phyloP scores from a whole-genome alignment of 805 yeast species.

The Hanseniaspora taiwanica region DNA sequence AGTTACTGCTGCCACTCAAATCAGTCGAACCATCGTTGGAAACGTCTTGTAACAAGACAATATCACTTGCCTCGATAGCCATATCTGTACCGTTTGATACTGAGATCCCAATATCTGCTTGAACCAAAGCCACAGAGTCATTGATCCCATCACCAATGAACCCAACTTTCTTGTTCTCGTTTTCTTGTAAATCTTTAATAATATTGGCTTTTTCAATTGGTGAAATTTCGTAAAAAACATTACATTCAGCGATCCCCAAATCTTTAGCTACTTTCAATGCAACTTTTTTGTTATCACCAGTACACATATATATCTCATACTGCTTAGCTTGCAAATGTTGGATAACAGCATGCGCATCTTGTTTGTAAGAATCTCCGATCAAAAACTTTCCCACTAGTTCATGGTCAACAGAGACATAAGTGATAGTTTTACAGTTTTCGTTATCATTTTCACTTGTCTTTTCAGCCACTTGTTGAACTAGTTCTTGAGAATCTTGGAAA shows the following conservation, averaged over 20 bases:
- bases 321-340: constrained; percentile 37
- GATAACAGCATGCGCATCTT: constrained; percentile 51
- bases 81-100: constrained; percentile 89
- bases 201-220: constrained; percentile 68
- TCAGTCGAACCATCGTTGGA: constrained; percentile 8
- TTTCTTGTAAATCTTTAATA: constrained; percentile 40
- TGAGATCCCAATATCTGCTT: constrained; percentile 83
- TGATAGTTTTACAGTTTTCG: constrained; percentile 23
- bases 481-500: constrained; percentile 4
- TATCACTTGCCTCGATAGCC: constrained; percentile 93
- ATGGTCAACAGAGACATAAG: constrained; percentile 47
- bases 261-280: constrained; percentile 52
- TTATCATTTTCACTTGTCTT: constrained; percentile 7
- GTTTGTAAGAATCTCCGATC: constrained; percentile 53
- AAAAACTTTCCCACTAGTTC: constrained; percentile 51
- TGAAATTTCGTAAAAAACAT: constrained; percentile 61
- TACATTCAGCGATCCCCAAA: constrained; percentile 50
- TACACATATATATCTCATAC: constrained; percentile 66
- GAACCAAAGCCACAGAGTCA: constrained; percentile 91
- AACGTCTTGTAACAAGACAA: constrained; percentile 50
- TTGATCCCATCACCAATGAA: constrained; percentile 97
- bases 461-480: constrained; percentile 6
- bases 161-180: constrained; percentile 38
- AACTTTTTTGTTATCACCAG: constrained; percentile 66
- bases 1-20: background rate